Evolutionary conservation across 768 basidiomycete species (phyloP).

Genomic region (Macrolepiota fuliginosa): DNA sequence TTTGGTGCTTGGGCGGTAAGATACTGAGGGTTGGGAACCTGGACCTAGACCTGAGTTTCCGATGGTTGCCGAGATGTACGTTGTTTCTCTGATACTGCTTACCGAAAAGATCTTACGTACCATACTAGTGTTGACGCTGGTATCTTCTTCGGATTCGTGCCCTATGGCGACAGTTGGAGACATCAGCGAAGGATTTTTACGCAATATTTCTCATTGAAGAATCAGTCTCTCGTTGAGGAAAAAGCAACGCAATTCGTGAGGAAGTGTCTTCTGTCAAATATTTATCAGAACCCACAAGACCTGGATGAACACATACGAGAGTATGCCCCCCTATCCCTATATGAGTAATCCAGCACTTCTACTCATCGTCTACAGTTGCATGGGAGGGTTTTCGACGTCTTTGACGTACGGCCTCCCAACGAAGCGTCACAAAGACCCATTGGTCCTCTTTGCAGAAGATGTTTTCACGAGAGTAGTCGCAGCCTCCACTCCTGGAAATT

Average conservation of each 20-base stretch:
- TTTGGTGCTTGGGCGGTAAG: no score
- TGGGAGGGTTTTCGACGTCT: background rate
- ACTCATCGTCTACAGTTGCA: background rate
- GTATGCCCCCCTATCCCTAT: background rate
- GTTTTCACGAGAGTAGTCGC: background rate
- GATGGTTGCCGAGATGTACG: conserved; percentile 6
- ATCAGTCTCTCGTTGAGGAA: background rate
- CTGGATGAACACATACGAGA: background rate
- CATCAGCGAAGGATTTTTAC: conserved; percentile 25
- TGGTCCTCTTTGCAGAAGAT: background rate
- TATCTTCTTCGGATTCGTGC: conserved; percentile 13
- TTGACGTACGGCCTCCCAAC: conserved; percentile 10
- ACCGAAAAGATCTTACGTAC: background rate
- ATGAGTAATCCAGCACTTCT: background rate
- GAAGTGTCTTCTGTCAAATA: background rate
- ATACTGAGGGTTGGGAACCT: background rate
- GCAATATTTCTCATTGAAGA: conserved; percentile 20
- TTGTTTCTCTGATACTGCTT: background rate
- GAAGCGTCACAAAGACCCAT: background rate
- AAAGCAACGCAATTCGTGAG: background rate
- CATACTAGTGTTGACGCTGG: background rate
- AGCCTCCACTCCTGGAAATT: background rate
- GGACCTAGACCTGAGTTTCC: background rate
- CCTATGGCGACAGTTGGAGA: conserved; percentile 24
- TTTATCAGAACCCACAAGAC: background rate